Conservation (phyloP, 495 filamentous ascomycete species). For the Penicillium coprophilum region DNA sequence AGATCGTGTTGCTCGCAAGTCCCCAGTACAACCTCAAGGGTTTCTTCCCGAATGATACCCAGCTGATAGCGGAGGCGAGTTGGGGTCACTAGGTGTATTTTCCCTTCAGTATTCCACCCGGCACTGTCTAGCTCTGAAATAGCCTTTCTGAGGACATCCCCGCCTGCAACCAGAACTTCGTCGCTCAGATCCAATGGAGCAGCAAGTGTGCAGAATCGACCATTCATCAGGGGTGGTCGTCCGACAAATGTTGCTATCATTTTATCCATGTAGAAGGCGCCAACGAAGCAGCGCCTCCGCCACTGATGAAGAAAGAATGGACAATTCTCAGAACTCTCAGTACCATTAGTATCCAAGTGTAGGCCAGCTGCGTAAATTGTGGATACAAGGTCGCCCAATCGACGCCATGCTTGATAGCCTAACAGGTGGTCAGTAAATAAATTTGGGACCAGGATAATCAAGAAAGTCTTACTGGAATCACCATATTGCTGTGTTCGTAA, state of each 20-base stretch:
- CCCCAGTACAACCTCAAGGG: conserved; percentile 59
- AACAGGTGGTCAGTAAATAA: conserved; percentile 11
- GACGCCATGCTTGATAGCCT: conserved; percentile 55
- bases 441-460: neutral
- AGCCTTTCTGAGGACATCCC: conserved; percentile 39
- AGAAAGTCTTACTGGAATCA: conserved; percentile 48
- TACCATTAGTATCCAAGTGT: conserved; percentile 50
- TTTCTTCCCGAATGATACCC: conserved; percentile 52
- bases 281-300: conserved; percentile 52
- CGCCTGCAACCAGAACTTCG: conserved; percentile 48
- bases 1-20: conserved; percentile 40
- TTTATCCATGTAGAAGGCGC: conserved; percentile 55
- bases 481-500: conserved; percentile 49
- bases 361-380: conserved; percentile 58
- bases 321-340: conserved; percentile 42
- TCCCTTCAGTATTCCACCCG: conserved; percentile 54
- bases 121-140: conserved; percentile 46
- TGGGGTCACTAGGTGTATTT: conserved; percentile 39
- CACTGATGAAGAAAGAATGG: conserved; percentile 54
- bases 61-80: conserved; percentile 52
- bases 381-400: conserved; percentile 50
- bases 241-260: conserved; percentile 54
- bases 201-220: conserved; percentile 54
- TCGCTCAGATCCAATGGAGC: conserved; percentile 60
- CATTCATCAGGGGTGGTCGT: conserved; percentile 55